Evolutionary conservation across 2,329 filamentous ascomycete species (phyloP), one percentile per base, ranked within the genome.

Genomic region (Lachnellula arida): DNA sequence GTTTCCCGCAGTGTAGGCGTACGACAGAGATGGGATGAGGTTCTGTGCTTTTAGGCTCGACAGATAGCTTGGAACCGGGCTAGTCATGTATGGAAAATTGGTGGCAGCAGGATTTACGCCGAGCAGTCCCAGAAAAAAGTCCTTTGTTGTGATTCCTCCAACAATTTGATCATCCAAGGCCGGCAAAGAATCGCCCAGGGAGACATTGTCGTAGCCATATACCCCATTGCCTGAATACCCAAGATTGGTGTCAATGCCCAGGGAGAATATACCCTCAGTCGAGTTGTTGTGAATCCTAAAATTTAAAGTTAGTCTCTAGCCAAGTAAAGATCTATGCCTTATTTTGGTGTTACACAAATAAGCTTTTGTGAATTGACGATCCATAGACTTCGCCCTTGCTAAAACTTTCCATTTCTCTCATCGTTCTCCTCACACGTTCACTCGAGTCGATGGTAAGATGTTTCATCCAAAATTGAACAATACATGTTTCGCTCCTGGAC

Each of bases 1-100:
- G 19, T 71, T 72, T 2, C 74, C 73, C 5, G 74, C 74, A 6
- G 73, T 75, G 55, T 75, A 76, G 49, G 72, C 73, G 70, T 73
- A 76, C 49, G 72, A 74, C 14, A 74, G 58, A 54, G 72, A 74
- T 7, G 73, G 73, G 25, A 75, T 75, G 17, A 65, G 53, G 4
- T 67, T 65, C 34, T 72, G 62, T 19, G 70, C 63, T 57, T 73
- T 75, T 5, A 76, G 62, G 0, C 67, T 69, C 6, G 68, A 68
- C 46, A 76, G 60, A 39, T 73, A 74, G 11, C 72, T 72, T 6
- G 68, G 63, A 7, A 68, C 55, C 4, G 56, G 57, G 28, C 48
- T 46, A 23, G 48, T 57, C 37, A 40, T 49, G 9, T 47, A 49
- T 4, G 62, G 60, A 35, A 66, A 63, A 25, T 58, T 63, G 37